A percentile compares a stretch with the other conserved stretches of the same genome.
These are phyloP conservation scores for Populus trichocarpa DNA, from an alignment of 441 rosid genomes.

Conservation along the genomic window DNA sequence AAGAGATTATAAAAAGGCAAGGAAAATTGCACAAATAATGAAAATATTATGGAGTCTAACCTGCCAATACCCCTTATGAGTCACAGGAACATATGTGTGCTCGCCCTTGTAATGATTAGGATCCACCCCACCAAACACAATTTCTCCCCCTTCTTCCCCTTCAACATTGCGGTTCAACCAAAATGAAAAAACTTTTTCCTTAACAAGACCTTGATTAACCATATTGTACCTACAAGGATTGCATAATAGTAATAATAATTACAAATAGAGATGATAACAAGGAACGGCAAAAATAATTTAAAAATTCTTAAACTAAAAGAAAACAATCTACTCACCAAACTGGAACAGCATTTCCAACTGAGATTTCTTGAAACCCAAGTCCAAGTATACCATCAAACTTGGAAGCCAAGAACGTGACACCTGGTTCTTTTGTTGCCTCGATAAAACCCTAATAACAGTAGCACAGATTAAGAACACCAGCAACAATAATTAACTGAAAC, in stretches of 20 bases:
- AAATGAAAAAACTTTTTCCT: constrained; percentile 65
- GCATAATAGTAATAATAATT: neutral
- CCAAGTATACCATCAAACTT: constrained; percentile 92
- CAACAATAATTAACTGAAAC: neutral
- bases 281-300: neutral
- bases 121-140: constrained; percentile 82
- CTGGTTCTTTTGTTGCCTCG: constrained; percentile 79
- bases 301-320: neutral
- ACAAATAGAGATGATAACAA: neutral
- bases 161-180: constrained; percentile 74
- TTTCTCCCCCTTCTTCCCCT: constrained; percentile 75
- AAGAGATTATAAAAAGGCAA: no score
- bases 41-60: constrained; percentile 26
- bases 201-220: constrained; percentile 69
- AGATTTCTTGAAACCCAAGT: constrained; percentile 82
- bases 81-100: constrained; percentile 73
- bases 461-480: neutral
- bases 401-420: constrained; percentile 62
- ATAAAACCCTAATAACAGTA: constrained; percentile 52
- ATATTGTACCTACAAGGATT: constrained; percentile 60
- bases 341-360: constrained; percentile 72
- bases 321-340: constrained; percentile 39
- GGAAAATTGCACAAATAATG: neutral
- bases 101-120: constrained; percentile 65
- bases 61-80: constrained; percentile 86